phyloP scores from a whole-genome alignment of 2,329 filamentous ascomycete species.

The Ophidiomyces ophidiicola region DNA sequence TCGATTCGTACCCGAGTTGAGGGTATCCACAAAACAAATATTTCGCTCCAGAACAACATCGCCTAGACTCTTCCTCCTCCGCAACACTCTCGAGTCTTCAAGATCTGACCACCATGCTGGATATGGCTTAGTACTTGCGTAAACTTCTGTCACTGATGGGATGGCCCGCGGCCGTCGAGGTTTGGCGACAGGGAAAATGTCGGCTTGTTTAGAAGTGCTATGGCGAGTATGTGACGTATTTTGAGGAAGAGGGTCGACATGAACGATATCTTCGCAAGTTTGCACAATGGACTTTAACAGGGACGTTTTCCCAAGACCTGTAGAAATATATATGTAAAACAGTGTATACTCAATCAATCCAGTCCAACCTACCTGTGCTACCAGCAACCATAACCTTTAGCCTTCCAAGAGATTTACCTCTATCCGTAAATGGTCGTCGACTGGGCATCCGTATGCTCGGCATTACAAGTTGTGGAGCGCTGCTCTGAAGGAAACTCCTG shows the following conservation, averaged over 20 bases:
- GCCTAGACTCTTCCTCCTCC: constrained; percentile 57
- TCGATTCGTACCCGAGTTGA: constrained; percentile 44
- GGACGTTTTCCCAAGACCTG: constrained; percentile 77
- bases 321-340: constrained; percentile 6
- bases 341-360: background rate
- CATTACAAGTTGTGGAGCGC: constrained; percentile 78
- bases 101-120: constrained; percentile 81
- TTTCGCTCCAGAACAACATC: constrained; percentile 80
- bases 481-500: constrained; percentile 25
- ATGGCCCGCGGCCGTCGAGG: constrained; percentile 14
- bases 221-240: constrained; percentile 12
- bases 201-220: constrained; percentile 15
- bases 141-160: constrained; percentile 50
- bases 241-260: constrained; percentile 56
- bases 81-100: constrained; percentile 49
- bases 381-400: constrained; percentile 84
- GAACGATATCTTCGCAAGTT: constrained; percentile 79
- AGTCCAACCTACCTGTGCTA: constrained; percentile 48
- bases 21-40: constrained; percentile 82
- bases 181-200: constrained; percentile 15
- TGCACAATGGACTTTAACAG: constrained; percentile 82
- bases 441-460: constrained; percentile 86
- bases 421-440: constrained; percentile 77
- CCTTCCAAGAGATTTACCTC: constrained; percentile 69
- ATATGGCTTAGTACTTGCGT: constrained; percentile 71